Percentiles rank a stretch among this genome's conserved stretches.
Conservation (phyloP, 768 basidiomycete species). For the Boletus reticuloceps region DNA sequence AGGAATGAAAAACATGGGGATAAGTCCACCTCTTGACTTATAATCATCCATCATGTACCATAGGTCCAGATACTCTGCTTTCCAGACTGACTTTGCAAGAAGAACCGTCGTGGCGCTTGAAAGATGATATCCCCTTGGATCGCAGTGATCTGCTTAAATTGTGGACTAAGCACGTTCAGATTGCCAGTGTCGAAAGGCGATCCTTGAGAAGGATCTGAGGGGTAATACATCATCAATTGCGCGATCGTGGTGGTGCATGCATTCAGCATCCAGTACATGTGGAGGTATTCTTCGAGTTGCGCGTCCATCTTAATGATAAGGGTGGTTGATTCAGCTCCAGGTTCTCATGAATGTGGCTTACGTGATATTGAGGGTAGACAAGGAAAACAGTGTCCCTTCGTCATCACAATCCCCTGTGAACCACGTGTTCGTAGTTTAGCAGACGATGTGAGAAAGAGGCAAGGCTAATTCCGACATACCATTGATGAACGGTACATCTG, state of each 20-base stretch:
- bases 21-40: neutral
- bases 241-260: conserved; percentile 23
- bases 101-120: conserved; percentile 47
- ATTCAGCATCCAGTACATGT: conserved; percentile 24
- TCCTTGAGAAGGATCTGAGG: conserved; percentile 40
- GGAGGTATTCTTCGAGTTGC: neutral
- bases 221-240: conserved; percentile 33
- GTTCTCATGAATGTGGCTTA: neutral
- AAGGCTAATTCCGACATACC: neutral
- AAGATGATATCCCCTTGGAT: conserved; percentile 51
- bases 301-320: neutral
- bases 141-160: conserved; percentile 52
- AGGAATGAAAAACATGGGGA: neutral
- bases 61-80: conserved; percentile 41
- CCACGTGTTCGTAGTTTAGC: no score
- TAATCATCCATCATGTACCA: conserved; percentile 2
- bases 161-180: conserved; percentile 42
- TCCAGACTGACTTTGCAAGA: conserved; percentile 37
- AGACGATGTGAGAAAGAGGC: no score
- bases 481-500: conserved; percentile 5
- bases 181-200: conserved; percentile 52
- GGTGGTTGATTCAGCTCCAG: neutral
- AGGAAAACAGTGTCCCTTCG: conserved; percentile 40
- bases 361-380: neutral
- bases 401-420: conserved; percentile 35